Conservation (phyloP, 2,329 filamentous ascomycete species). For the Botrytis byssoidea region DNA sequence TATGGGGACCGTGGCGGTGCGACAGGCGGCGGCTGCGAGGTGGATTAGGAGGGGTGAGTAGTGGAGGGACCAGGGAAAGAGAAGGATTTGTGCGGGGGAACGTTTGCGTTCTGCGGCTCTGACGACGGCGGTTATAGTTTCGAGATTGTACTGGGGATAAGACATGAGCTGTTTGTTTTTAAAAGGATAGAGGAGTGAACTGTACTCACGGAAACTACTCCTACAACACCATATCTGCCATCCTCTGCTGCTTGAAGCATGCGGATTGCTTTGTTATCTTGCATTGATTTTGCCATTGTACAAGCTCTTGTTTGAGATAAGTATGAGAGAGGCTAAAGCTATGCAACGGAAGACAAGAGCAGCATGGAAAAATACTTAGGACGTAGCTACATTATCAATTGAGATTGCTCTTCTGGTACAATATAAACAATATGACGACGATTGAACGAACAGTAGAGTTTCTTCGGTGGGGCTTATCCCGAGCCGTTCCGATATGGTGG, state of each 20-base stretch:
- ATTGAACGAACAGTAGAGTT: background rate
- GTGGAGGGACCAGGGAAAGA: constrained; percentile 71
- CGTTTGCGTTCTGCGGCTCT: constrained; percentile 65
- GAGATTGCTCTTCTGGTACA: background rate
- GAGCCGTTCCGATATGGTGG: background rate
- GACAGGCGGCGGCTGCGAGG: constrained; percentile 54
- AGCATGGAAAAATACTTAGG: background rate
- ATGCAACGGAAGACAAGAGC: background rate
- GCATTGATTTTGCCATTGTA: constrained; percentile 4
- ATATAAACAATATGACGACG: background rate
- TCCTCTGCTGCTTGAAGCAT: constrained; percentile 45
- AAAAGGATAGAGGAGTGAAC: background rate
- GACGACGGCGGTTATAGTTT: constrained; percentile 66
- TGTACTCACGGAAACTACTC: constrained; percentile 46
- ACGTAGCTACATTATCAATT: background rate
- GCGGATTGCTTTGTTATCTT: constrained; percentile 17
- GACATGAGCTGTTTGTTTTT: background rate
- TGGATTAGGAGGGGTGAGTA: constrained; percentile 53
- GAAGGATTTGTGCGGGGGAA: constrained; percentile 65
- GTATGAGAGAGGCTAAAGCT: background rate
- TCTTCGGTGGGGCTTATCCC: background rate
- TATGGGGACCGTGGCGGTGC: constrained; percentile 57
- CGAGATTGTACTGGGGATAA: constrained; percentile 57
- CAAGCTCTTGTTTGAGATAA: background rate
- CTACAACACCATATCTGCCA: constrained; percentile 54